These are phyloP conservation scores for Corinectria fuckeliana DNA, from an alignment of 2,329 filamentous ascomycete species.

Conservation along the genomic window DNA sequence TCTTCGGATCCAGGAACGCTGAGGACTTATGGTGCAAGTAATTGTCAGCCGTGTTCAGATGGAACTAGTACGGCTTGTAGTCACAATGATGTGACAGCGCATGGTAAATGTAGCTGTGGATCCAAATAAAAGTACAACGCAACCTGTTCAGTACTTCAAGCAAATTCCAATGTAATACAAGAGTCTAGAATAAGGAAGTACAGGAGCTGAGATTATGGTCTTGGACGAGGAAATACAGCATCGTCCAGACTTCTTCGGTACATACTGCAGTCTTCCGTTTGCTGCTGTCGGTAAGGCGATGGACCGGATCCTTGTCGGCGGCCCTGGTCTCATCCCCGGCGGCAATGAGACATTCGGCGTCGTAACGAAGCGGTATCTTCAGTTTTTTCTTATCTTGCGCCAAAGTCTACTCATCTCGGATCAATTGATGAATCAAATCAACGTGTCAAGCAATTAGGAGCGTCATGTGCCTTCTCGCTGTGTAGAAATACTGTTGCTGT, in stretches of 20 bases:
- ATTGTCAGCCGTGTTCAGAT: neutral
- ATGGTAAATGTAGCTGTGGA: neutral
- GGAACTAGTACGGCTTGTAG: neutral
- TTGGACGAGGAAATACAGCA: neutral
- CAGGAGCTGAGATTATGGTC: neutral
- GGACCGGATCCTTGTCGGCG: neutral
- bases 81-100: neutral
- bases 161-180: neutral
- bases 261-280: neutral
- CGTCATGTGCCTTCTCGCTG: too few species aligned
- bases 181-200: neutral
- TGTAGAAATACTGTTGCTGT: too few species aligned
- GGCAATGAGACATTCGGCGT: neutral
- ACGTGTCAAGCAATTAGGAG: neutral
- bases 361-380: neutral
- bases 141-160: neutral
- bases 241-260: neutral
- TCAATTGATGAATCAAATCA: conserved; percentile 1
- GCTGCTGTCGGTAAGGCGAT: neutral
- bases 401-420: neutral
- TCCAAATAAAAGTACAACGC: neutral
- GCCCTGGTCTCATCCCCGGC: neutral
- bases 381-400: neutral
- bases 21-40: too few species aligned
- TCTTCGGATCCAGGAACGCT: neutral